Conservation (phyloP, 768 basidiomycete genomes). For the Mycena leptocephala region DNA sequence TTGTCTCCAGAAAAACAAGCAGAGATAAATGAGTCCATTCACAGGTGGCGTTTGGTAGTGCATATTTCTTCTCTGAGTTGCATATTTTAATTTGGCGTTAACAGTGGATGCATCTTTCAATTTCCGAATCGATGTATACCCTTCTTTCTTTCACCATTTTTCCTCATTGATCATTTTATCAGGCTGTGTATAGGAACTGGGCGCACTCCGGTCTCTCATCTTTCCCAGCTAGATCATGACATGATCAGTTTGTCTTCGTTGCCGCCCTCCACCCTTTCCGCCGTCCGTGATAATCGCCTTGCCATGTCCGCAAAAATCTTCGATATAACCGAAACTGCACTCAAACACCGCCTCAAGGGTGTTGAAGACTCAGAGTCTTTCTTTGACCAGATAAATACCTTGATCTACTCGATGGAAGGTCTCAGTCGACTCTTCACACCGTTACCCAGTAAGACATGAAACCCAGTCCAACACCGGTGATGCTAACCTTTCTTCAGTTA, state of each 20-base stretch:
- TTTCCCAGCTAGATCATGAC: slow-evolving; percentile 48
- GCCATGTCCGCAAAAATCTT: slow-evolving; percentile 55
- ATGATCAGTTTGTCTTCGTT: slow-evolving; percentile 46
- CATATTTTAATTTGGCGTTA: slow-evolving; percentile 22
- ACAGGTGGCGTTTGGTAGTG: slow-evolving; percentile 57
- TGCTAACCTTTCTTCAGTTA: slow-evolving; percentile 52
- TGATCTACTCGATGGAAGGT: slow-evolving; percentile 52
- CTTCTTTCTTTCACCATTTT: not conserved
- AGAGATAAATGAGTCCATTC: slow-evolving; percentile 52
- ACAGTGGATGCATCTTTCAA: slow-evolving; percentile 59
- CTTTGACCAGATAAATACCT: slow-evolving; percentile 51
- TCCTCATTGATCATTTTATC: not conserved
- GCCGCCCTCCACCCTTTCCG: slow-evolving; percentile 34
- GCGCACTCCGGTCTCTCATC: slow-evolving; percentile 54
- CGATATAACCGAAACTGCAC: slow-evolving; percentile 48
- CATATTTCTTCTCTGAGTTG: not conserved
- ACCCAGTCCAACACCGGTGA: not conserved
- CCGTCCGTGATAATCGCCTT: slow-evolving; percentile 54
- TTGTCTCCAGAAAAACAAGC: slow-evolving; percentile 39
- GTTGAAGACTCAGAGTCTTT: slow-evolving; percentile 47
- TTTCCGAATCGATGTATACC: slow-evolving; percentile 57
- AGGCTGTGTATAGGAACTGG: slow-evolving; percentile 64
- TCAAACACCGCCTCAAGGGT: slow-evolving; percentile 47
- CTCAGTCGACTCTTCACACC: slow-evolving; percentile 56
- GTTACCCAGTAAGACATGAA: slow-evolving; percentile 51